Evolutionary conservation across 768 basidiomycete species (phyloP), one percentile per base, ranked within the genome.

Genomic region (Tricholoma matsutake): DNA sequence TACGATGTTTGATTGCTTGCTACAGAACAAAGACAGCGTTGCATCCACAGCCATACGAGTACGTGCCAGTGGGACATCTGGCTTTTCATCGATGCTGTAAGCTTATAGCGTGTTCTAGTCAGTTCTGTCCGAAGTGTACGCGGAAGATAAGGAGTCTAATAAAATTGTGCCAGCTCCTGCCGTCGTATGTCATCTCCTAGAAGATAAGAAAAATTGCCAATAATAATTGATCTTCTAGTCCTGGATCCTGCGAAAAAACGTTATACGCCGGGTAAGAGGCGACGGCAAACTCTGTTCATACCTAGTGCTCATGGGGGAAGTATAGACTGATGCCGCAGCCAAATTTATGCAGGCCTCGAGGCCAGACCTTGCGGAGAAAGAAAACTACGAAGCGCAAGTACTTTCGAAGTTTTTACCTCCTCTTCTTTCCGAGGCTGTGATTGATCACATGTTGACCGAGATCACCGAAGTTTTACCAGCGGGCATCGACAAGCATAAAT

Each of bases 111-210:
- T 39, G n/a, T 4, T 18, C 16, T 62, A 91, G 89, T 86, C 87
- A 25, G 80, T 89, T 32, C 77, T 91, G 16, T 79, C 89, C 9
- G 89, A 91, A 60, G 79, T 91, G 2, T 84, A 90, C 64, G 79
- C 82, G 8, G 79, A 84, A 35, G 89, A 90, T 73, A 91, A 91
- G 72, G 69, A 71, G 6, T 71, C 80, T 28, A 75, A 76, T 45
- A 67, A 68, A 14, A 75, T 76, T 29, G 65, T 86, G 10, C 63
- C 80, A n/a, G 74, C 83, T 5, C 76, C 86, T 5, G 73, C 75
- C 35, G 79, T 88, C 43, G 71, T 82, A 63, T 56, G 72, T 65
- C 37, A 22, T n/a, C 35, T 35, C n/a, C 22, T 10, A 14, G 16
- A n/a, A n/a, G n/a, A n/a, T n/a, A n/a, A n/a, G n/a, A n/a, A n/a